Evolutionary conservation across 2,329 filamentous ascomycete species (phyloP).

Genomic region (Claviceps purpurea): DNA sequence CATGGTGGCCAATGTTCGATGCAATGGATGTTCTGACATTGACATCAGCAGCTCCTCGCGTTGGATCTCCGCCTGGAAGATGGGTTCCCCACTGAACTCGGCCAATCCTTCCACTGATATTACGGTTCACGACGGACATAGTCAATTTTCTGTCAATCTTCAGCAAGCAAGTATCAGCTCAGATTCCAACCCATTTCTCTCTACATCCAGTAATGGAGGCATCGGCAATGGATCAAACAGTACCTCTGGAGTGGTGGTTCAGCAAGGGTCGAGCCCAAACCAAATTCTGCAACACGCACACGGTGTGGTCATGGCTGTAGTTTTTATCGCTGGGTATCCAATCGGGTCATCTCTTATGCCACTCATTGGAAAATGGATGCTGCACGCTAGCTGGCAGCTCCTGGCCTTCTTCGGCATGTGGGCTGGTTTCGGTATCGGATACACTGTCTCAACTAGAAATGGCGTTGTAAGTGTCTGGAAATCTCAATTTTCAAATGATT

Average conservation of each 20-base stretch:
- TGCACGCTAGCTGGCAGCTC: conserved; percentile 45
- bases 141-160: conserved; percentile 34
- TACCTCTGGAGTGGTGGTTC: background rate
- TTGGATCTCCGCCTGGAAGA: conserved; percentile 44
- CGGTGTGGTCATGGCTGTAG: conserved; percentile 47
- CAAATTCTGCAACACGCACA: conserved; percentile 29
- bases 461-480: conserved; percentile 25
- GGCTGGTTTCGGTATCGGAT: conserved; percentile 44
- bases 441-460: conserved; percentile 28
- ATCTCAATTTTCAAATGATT: background rate
- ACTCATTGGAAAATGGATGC: conserved; percentile 39
- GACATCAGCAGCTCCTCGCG: conserved; percentile 24
- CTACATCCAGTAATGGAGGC: background rate
- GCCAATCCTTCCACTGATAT: conserved; percentile 27
- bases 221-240: background rate
- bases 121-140: conserved; percentile 31
- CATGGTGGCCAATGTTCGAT: conserved; percentile 48
- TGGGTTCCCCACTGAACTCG: conserved; percentile 31
- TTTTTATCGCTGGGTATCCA: conserved; percentile 47
- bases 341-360: conserved; percentile 48
- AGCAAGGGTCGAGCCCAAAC: conserved; percentile 6
- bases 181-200: conserved; percentile 40
- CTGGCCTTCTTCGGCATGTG: conserved; percentile 44
- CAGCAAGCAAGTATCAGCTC: conserved; percentile 29
- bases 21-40: conserved; percentile 37